Percentiles rank a stretch among this genome's conserved stretches.
Evolutionary conservation across 768 basidiomycete genomes (phyloP).

Genomic region (Mycena olivaceomarginata): DNA sequence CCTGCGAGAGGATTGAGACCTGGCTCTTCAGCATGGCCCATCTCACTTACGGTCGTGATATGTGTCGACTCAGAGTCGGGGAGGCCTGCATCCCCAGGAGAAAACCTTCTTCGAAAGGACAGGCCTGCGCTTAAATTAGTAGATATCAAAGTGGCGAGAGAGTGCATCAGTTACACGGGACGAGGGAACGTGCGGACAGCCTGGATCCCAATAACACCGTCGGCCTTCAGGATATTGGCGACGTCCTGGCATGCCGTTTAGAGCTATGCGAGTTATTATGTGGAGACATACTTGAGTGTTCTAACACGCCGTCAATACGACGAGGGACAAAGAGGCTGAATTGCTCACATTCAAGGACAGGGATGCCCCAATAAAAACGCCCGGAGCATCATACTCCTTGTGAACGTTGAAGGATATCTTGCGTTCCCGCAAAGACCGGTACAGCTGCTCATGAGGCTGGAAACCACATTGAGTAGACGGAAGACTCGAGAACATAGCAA

Average conservation of each 20-base stretch:
- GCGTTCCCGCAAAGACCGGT: constrained; percentile 65
- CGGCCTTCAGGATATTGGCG: constrained; percentile 61
- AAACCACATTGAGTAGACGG: background rate
- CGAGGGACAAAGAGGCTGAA: background rate
- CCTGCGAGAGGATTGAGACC: constrained; percentile 58
- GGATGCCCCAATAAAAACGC: constrained; percentile 76
- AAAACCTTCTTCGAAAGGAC: constrained; percentile 58
- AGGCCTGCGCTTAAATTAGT: constrained; percentile 56
- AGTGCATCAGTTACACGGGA: constrained; percentile 59
- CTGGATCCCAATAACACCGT: constrained; percentile 76
- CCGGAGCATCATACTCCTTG: constrained; percentile 71
- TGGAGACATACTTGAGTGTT: constrained; percentile 51
- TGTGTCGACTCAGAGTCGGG: constrained; percentile 59
- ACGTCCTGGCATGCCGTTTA: constrained; percentile 62
- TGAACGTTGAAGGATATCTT: constrained; percentile 66
- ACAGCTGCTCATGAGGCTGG: constrained; percentile 72
- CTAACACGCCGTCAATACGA: constrained; percentile 27
- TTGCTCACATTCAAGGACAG: constrained; percentile 66
- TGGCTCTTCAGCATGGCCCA: too few species aligned
- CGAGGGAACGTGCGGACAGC: constrained; percentile 67
- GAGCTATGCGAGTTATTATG: background rate
- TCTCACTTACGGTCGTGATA: constrained; percentile 67
- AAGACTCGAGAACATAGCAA: background rate
- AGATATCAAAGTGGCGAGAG: constrained; percentile 17
- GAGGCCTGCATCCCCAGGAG: constrained; percentile 63